Base-by-base conservation (phyloP, 2,329 filamentous ascomycete species). In the Apiospora saccharicola region DNA sequence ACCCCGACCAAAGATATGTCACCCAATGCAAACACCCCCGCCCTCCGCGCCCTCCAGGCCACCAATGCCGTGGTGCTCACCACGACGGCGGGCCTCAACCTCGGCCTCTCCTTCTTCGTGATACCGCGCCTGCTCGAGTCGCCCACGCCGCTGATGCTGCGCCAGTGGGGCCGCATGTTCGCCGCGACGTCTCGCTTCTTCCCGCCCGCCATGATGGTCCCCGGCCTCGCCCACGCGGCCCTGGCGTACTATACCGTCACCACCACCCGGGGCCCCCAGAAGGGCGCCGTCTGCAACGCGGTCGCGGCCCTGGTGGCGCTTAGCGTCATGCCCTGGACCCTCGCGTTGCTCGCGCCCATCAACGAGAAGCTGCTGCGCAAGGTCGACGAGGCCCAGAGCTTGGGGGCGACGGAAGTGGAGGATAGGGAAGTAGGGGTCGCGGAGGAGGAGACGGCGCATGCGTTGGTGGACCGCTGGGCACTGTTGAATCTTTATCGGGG, bases 401-500 rank as follows among this genome's bases (percentile, higher is more conserved):
- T 81, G 19, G 61, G 57, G 26, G 49, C 26, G 30, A 37, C 26
- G 22, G 41, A 24, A 26, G 57, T 64, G 34, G 24, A 44, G 67
- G 49, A 44, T 14, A 43, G 68, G 49, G 68, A 72, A 57, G 57
- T 71, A 22, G 69, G 53, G 7, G 34, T 49, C 14, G 46, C n/a
- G 14, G 7, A 43, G 37, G 77, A 74, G 34, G 73, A 72, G 46
- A 73, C 69, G 22, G 73, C 71, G 4, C 73, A 73, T 47, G 71
- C 71, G 3, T 47, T 74, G 46, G 70, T 74, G 41, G 73, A 73
- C 51, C 34, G 93, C 92, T 8, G 84, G 82, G 0, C 86, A 84
- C 0, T 90, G 89, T 24, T 94, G 82, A 70, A 94, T 90, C 80
- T 93, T 90, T 91, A 93, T 93, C 83, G 78, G 88, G 75, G 85